A percentile compares a stretch with the other conserved stretches of the same genome.
phyloP scores from a whole-genome alignment of 352 stramenopile genomes.

The Plasmopara halstedii region DNA sequence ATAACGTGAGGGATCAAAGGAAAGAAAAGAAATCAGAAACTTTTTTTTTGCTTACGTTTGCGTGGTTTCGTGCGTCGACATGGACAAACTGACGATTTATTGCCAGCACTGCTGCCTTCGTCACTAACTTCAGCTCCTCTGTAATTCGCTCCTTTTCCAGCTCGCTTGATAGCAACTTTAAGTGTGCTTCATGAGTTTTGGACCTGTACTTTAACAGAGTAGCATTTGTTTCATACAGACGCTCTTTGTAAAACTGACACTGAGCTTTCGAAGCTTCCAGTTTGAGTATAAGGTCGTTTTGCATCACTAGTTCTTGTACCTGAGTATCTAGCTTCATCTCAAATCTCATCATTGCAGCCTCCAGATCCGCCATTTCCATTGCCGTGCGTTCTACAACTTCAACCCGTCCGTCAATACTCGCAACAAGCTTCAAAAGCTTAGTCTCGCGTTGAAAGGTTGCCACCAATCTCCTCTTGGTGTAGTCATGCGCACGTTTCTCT shows the following conservation, averaged over 20 bases:
- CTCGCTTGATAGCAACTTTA: slow-evolving; percentile 6
- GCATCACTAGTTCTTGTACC: background rate
- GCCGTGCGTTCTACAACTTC: slow-evolving; percentile 16
- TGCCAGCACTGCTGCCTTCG: slow-evolving; percentile 19
- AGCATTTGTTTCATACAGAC: slow-evolving; percentile 13
- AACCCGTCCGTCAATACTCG: slow-evolving; percentile 6
- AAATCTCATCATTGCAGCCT: slow-evolving; percentile 6
- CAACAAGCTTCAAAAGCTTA: slow-evolving; percentile 12
- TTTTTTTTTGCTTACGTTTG: slow-evolving; percentile 10
- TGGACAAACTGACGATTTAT: slow-evolving; percentile 16
- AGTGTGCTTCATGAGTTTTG: slow-evolving; percentile 9
- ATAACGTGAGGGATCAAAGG: background rate
- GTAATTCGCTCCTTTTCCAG: slow-evolving; percentile 12
- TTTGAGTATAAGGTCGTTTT: slow-evolving; percentile 3
- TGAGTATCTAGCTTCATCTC: background rate
- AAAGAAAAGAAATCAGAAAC: slow-evolving; percentile 10
- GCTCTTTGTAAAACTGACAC: slow-evolving; percentile 1
- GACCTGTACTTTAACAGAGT: slow-evolving; percentile 10
- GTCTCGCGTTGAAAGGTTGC: slow-evolving; percentile 16
- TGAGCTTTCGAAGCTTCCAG: slow-evolving; percentile 5
- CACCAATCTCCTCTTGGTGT: slow-evolving; percentile 25
- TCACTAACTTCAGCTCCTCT: slow-evolving; percentile 16
- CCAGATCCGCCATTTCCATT: slow-evolving; percentile 24
- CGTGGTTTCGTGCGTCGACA: slow-evolving; percentile 2
- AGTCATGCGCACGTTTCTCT: slow-evolving; percentile 27